Evolutionary conservation across 495 filamentous ascomycete genomes (phyloP).

Genomic region (Delitschia confertaspora): DNA sequence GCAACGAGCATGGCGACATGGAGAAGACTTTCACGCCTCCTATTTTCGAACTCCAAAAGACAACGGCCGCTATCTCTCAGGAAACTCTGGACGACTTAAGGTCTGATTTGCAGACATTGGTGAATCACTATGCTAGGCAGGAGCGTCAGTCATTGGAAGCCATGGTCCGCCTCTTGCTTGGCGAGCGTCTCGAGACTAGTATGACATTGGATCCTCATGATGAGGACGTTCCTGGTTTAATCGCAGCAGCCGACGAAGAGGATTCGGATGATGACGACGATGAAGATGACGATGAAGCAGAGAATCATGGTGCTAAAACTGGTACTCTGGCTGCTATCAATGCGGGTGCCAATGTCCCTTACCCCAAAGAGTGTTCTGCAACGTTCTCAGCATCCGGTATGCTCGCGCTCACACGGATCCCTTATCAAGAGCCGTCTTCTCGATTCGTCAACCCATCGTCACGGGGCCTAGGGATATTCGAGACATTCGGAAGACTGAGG

Average conservation of each 20-base stretch:
- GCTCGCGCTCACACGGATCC: conserved; percentile 79
- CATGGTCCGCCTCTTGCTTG: conserved; percentile 71
- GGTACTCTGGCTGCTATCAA: conserved; percentile 49
- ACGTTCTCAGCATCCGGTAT: conserved; percentile 69
- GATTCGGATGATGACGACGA: conserved; percentile 46
- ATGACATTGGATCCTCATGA: conserved; percentile 42
- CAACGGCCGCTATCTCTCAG: conserved; percentile 59
- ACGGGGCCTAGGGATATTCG: conserved; percentile 63
- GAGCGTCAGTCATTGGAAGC: conserved; percentile 75
- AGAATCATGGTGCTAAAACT: conserved; percentile 46
- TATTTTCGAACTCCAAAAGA: conserved; percentile 63
- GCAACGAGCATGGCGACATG: background rate
- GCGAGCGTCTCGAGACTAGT: conserved; percentile 71
- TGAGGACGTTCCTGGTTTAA: conserved; percentile 49
- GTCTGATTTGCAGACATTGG: conserved; percentile 60
- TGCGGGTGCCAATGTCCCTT: conserved; percentile 66
- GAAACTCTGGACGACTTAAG: conserved; percentile 55
- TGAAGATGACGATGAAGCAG: conserved; percentile 38
- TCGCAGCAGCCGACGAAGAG: conserved; percentile 64
- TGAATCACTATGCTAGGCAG: conserved; percentile 55
- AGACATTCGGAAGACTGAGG: conserved; percentile 75
- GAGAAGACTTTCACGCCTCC: conserved; percentile 42
- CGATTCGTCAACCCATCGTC: conserved; percentile 55
- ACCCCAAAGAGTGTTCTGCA: conserved; percentile 65
- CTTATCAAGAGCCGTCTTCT: conserved; percentile 61